A percentile compares a stretch with the other conserved stretches of the same genome.
These are phyloP conservation scores for Suillus clintonianus DNA, from an alignment of 768 basidiomycete species.

Conservation along the genomic window DNA sequence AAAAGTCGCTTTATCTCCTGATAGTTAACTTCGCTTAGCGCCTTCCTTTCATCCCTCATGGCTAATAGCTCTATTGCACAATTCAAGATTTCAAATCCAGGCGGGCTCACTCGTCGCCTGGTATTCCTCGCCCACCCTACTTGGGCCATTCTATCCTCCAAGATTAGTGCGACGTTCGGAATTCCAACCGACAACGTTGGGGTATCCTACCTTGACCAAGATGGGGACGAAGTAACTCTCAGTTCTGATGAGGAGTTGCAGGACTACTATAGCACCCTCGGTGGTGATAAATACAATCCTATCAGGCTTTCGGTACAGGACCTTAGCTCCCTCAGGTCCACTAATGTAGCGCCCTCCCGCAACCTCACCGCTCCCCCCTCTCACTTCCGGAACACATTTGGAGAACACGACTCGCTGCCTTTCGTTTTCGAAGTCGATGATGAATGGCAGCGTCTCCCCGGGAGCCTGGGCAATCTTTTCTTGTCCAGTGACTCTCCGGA, in stretches of 20 bases:
- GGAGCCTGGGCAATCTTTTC: conserved; percentile 43
- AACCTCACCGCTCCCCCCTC: conserved; percentile 30
- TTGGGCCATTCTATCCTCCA: conserved; percentile 59
- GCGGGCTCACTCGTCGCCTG: conserved; percentile 61
- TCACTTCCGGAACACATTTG: conserved; percentile 64
- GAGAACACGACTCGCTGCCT: conserved; percentile 46
- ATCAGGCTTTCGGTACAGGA: conserved; percentile 70
- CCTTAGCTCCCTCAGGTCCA: conserved; percentile 41
- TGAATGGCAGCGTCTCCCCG: conserved; percentile 65
- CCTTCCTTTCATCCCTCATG: conserved; percentile 16
- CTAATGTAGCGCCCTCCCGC: conserved; percentile 31
- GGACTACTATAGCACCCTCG: conserved; percentile 57
- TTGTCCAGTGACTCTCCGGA: conserved; percentile 32
- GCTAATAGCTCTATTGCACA: conserved; percentile 44
- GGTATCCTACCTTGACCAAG: conserved; percentile 71
- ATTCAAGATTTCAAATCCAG: conserved; percentile 66
- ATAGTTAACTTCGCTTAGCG: background rate
- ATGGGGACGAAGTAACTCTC: conserved; percentile 76
- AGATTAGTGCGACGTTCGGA: conserved; percentile 52
- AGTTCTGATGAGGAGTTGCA: conserved; percentile 77
- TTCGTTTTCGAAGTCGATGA: conserved; percentile 52
- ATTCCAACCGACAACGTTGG: conserved; percentile 62
- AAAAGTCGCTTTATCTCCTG: conserved; percentile 34
- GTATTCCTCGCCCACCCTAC: conserved; percentile 52
- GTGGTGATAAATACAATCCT: conserved; percentile 17